phyloP scores from a whole-genome alignment of 2,329 filamentous ascomycete species.

The Aspergillus pseudoglaucus region DNA sequence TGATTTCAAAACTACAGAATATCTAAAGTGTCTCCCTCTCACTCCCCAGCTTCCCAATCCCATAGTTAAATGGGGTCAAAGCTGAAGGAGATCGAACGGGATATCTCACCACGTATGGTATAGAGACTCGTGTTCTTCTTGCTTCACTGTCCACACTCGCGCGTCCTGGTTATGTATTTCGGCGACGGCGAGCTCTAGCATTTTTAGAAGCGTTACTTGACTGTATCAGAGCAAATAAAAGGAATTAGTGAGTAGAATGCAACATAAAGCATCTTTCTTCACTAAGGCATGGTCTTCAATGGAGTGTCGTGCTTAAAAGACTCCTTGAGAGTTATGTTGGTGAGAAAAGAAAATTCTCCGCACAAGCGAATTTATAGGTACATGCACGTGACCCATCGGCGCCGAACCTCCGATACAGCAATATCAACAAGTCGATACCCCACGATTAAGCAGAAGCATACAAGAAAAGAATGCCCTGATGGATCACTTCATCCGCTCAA shows the following conservation, averaged over 20 bases:
- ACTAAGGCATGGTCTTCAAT: no score
- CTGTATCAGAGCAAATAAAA: background rate
- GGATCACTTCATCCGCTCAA: constrained; percentile 24
- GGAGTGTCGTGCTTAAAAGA: no score
- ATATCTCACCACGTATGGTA: constrained; percentile 20
- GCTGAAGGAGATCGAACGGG: constrained; percentile 29
- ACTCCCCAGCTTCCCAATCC: constrained; percentile 37
- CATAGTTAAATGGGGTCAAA: constrained; percentile 43
- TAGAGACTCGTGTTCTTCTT: constrained; percentile 40
- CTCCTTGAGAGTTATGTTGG: background rate
- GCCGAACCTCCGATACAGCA: constrained; percentile 5
- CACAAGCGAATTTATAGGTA: constrained; percentile 11
- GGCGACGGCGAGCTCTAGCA: constrained; percentile 53
- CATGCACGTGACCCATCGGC: constrained; percentile 9
- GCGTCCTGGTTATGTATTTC: constrained; percentile 43
- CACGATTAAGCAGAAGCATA: background rate
- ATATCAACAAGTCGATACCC: background rate
- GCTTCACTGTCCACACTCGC: constrained; percentile 55
- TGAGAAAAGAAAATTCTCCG: constrained; percentile 2
- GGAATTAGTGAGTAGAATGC: background rate
- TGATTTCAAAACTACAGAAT: background rate
- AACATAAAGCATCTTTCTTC: background rate
- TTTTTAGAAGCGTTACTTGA: constrained; percentile 38
- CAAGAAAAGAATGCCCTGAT: constrained; percentile 11
- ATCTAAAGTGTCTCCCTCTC: constrained; percentile 39